A percentile compares a stretch with the other conserved stretches of the same genome.
Conservation (phyloP, 345 rosid genomes). For the sweet orange (Citrus sinensis) region DNA sequence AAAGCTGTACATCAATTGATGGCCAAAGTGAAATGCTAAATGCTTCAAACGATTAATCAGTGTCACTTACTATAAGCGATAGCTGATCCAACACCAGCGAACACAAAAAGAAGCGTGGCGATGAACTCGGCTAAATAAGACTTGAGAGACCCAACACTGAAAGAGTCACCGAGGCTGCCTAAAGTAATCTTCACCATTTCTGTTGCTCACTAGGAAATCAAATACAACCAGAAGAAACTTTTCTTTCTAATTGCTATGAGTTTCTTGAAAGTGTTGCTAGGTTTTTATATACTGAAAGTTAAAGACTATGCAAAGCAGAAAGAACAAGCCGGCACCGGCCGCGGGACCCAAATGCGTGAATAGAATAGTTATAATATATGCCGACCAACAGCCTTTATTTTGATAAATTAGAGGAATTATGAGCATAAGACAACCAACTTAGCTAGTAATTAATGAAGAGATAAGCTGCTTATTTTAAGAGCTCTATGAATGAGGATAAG, state of each 20-base stretch:
- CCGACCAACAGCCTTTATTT: constrained; percentile 50
- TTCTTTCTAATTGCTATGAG: not conserved
- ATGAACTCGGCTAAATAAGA: constrained; percentile 80
- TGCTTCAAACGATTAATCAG: not conserved
- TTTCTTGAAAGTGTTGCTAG: constrained; percentile 2
- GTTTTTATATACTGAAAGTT: constrained; percentile 2
- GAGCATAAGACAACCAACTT: constrained; percentile 35
- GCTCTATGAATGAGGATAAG: not conserved
- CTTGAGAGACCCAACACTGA: constrained; percentile 62
- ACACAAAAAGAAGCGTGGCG: constrained; percentile 86
- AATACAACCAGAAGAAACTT: not conserved
- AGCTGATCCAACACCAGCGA: constrained; percentile 96
- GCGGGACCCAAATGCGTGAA: constrained; percentile 26
- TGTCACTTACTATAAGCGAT: constrained; percentile 50
- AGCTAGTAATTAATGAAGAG: constrained; percentile 23
- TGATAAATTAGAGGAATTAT: constrained; percentile 34
- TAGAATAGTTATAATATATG: constrained; percentile 17
- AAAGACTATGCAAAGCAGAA: not conserved
- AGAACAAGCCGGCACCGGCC: constrained; percentile 46
- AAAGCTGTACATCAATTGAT: no score
- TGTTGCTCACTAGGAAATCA: not conserved
- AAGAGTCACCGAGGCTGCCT: constrained; percentile 75
- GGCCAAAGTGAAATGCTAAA: no score
- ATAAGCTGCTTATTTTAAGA: not conserved
- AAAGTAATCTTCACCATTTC: constrained; percentile 75